Percentiles rank a stretch among this genome's conserved stretches.
These are phyloP conservation scores for Dothideomycetes sp. DNA, from an alignment of 2,329 filamentous ascomycete genomes.

Conservation along the genomic window DNA sequence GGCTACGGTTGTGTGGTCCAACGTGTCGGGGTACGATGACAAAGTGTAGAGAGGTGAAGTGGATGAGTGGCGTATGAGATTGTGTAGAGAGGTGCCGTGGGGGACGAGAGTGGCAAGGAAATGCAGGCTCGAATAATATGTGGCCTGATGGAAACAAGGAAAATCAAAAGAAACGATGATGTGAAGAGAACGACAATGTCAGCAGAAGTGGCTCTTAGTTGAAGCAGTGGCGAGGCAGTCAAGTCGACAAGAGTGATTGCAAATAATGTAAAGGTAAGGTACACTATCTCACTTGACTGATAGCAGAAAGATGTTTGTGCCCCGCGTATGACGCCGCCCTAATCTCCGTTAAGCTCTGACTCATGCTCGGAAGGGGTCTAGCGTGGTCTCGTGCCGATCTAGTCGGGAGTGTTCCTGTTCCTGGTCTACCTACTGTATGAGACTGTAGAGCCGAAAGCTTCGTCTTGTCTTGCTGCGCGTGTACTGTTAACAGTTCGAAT, in stretches of 20 bases:
- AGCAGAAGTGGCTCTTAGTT: conserved; percentile 1
- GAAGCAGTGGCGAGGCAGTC: neutral
- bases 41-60: neutral
- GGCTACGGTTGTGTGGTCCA: neutral
- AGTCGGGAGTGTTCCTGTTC: too few relatives aligned
- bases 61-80: neutral
- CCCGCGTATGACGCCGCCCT: conserved; percentile 7
- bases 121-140: conserved; percentile 8
- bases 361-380: too few relatives aligned
- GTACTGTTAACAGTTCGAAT: neutral
- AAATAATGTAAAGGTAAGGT: too few relatives aligned
- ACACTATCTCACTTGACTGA: too few relatives aligned
- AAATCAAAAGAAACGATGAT: conserved; percentile 4
- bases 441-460: too few relatives aligned
- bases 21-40: too few relatives aligned
- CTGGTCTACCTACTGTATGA: too few relatives aligned
- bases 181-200: neutral
- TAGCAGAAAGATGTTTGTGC: too few relatives aligned
- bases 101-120: conserved; percentile 5
- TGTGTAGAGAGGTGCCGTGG: too few relatives aligned
- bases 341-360: too few relatives aligned
- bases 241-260: too few relatives aligned
- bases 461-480: neutral
- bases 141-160: conserved; percentile 7
- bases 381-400: too few relatives aligned